These are phyloP conservation scores for Eucalyptus tenuipes DNA, from an alignment of 345 rosid species.

Conservation along the genomic window DNA sequence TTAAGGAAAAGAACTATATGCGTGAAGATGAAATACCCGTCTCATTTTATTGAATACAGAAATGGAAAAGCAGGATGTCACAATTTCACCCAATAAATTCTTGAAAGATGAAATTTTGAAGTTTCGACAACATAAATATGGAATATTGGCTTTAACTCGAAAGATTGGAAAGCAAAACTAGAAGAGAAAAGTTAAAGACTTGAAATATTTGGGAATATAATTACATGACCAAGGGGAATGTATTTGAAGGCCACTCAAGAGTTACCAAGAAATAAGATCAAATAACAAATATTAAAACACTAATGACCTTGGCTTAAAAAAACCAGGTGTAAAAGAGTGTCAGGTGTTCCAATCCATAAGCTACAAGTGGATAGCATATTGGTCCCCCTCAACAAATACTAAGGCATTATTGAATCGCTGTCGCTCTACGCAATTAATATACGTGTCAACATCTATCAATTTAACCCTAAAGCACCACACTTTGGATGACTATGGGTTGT, in stretches of 20 bases:
- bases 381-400: not conserved
- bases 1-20: too few relatives aligned
- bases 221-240: not conserved
- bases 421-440: not conserved
- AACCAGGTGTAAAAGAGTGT: not conserved
- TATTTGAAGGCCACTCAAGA: not conserved
- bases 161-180: not conserved
- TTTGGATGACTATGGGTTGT: rapidly evolving
- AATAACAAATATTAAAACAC: not conserved
- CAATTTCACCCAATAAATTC: not conserved
- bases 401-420: rapidly evolving
- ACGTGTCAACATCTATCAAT: not conserved
- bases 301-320: not conserved
- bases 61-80: too few relatives aligned
- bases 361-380: not conserved
- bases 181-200: not conserved
- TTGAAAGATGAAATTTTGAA: not conserved
- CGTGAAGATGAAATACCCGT: too few relatives aligned
- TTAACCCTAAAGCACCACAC: not conserved
- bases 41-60: too few relatives aligned
- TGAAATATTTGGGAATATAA: too few relatives aligned
- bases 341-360: too few relatives aligned
- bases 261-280: not conserved
- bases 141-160: too few relatives aligned
- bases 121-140: not conserved